Evolutionary conservation across 2,329 filamentous ascomycete species (phyloP), one percentile per base, ranked within the genome.

Genomic region (Nemania sp.): DNA sequence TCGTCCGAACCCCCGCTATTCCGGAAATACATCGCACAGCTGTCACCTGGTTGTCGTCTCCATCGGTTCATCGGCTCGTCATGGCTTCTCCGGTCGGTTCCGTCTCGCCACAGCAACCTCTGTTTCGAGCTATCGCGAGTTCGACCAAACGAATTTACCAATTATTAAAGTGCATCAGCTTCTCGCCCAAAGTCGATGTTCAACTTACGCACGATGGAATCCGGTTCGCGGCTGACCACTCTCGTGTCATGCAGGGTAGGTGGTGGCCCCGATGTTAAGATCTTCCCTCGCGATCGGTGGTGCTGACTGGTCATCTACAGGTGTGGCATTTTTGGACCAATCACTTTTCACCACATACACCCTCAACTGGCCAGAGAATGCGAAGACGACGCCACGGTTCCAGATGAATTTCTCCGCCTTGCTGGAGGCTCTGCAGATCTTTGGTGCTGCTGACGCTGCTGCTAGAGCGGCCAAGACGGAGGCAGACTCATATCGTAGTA

Each of bases 341-440:
- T 84, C 85, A 42, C 87, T 99, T 57, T 99, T 99, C 78, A 92
- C 91, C 45, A 90, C 88, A 17, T 99, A 93, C 75, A 85, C 81
- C 18, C 90, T 92, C 74, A 88, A 88, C 65, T 80, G 78, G 60
- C 78, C 74, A 5, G 73, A 72, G 11, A 73, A 77, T 13, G 77
- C 79, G 18, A 77, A 77, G 4, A 76, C 80, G 3, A 81, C 85
- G 32, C 88, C 91, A 7, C 85, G 84, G 53, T 99, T 99, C 73
- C 89, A 96, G 72, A 89, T 98, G 65, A 95, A 92, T 1, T 84
- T 99, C 9, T 83, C 89, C 4, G 91, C 94, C 17, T 84, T 99
- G 2, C 85, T 99, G 54, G 95, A 98, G 77, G 96, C 94, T 0
- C 83, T 99, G 7, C 94, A 97, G 71, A 98, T 99, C 51, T 96